These are phyloP conservation scores for Asterophora lycoperdoides DNA, from an alignment of 768 basidiomycete genomes.

Conservation along the genomic window DNA sequence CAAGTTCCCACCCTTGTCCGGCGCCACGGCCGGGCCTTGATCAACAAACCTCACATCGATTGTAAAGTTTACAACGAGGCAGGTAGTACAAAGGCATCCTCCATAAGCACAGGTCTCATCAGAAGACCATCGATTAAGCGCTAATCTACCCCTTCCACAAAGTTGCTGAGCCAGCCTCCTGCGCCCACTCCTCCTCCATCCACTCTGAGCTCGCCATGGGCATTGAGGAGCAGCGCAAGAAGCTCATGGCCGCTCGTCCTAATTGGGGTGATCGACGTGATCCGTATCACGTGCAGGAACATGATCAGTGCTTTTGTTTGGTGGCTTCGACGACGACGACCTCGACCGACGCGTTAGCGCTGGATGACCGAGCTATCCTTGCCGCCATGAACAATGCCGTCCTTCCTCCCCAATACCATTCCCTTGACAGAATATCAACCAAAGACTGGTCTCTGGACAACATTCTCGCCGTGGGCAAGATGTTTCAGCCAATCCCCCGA, in stretches of 20 bases:
- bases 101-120: background rate
- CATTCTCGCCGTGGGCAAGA: slow-evolving; percentile 17
- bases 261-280: slow-evolving; percentile 18
- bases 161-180: no score
- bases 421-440: slow-evolving; percentile 3
- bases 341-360: background rate
- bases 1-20: no score
- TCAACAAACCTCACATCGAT: no score
- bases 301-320: background rate
- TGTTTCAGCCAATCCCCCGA: slow-evolving; percentile 31
- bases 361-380: slow-evolving; percentile 2
- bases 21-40: no score
- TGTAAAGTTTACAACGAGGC: no score
- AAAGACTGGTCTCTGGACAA: slow-evolving; percentile 46
- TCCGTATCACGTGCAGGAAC: slow-evolving; percentile 12
- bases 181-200: background rate
- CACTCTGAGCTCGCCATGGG: slow-evolving; percentile 6
- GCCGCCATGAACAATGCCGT: slow-evolving; percentile 9
- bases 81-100: no score
- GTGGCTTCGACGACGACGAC: background rate
- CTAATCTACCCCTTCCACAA: no score
- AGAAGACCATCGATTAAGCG: no score
- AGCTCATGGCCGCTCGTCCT: slow-evolving; percentile 16
- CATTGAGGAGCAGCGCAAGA: slow-evolving; percentile 20
- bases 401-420: background rate